A percentile compares a stretch with the other conserved stretches of the same genome.
phyloP scores from a whole-genome alignment of 2,329 filamentous ascomycete species.

The Bimuria novae-zelandiae region DNA sequence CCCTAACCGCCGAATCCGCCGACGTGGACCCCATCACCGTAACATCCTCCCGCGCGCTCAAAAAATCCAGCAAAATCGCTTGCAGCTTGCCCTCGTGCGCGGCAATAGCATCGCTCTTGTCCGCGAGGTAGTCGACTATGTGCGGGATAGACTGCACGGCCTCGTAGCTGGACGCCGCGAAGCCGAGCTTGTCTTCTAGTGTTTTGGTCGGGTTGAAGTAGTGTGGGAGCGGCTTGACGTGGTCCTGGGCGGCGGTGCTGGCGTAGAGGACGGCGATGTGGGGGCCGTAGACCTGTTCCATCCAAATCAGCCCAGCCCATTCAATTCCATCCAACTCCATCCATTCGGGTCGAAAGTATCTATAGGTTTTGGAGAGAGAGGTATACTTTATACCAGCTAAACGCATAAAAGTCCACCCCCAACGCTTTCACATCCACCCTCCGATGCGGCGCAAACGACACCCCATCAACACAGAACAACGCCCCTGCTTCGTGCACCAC shows the following conservation, averaged over 20 bases:
- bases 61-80: slow-evolving; percentile 61
- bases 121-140: slow-evolving; percentile 65
- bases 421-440: slow-evolving; percentile 69
- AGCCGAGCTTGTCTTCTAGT: slow-evolving; percentile 68
- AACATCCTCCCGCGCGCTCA: slow-evolving; percentile 58
- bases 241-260: slow-evolving; percentile 58
- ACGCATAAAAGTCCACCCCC: slow-evolving; percentile 76
- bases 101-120: slow-evolving; percentile 50
- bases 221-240: slow-evolving; percentile 64
- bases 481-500: slow-evolving; percentile 59
- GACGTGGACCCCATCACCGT: slow-evolving; percentile 63
- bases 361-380: no score
- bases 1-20: slow-evolving; percentile 55
- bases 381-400: slow-evolving; percentile 75
- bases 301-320: background rate
- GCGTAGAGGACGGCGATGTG: slow-evolving; percentile 75
- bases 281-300: slow-evolving; percentile 72
- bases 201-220: slow-evolving; percentile 68
- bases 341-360: no score
- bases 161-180: slow-evolving; percentile 74
- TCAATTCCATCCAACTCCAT: no score
- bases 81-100: slow-evolving; percentile 67
- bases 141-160: slow-evolving; percentile 65
- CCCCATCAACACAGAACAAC: slow-evolving; percentile 73
- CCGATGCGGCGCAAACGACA: slow-evolving; percentile 76